Percentiles rank a stretch among this genome's conserved stretches.
These are phyloP conservation scores for Eurotiales sp. DNA, from an alignment of 2,329 filamentous ascomycete genomes.

Conservation along the genomic window DNA sequence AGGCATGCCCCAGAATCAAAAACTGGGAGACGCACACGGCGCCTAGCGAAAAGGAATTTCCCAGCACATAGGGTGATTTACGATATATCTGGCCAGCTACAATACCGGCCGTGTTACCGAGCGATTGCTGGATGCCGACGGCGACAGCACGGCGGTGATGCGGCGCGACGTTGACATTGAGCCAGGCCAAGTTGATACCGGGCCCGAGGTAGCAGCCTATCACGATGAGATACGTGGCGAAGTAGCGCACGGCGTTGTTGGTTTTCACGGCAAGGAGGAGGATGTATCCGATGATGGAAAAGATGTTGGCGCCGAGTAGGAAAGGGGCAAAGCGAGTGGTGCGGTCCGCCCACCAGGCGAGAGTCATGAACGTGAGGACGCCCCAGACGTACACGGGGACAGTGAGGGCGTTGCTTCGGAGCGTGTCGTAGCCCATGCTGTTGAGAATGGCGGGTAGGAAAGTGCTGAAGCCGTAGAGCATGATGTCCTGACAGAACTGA, in stretches of 20 bases:
- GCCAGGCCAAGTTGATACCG: slow-evolving; percentile 47
- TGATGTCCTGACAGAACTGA: slow-evolving; percentile 52
- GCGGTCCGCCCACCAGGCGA: slow-evolving; percentile 48
- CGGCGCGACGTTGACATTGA: slow-evolving; percentile 47
- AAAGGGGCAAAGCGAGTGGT: slow-evolving; percentile 32
- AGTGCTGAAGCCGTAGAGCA: slow-evolving; percentile 56
- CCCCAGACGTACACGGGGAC: slow-evolving; percentile 56
- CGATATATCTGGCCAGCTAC: slow-evolving; percentile 47
- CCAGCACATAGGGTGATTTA: slow-evolving; percentile 32
- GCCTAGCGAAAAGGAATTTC: slow-evolving; percentile 36
- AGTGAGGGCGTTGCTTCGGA: slow-evolving; percentile 53
- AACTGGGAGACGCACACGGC: slow-evolving; percentile 32
- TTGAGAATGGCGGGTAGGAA: slow-evolving; percentile 56
- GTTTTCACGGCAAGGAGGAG: slow-evolving; percentile 48
- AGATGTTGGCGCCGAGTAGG: slow-evolving; percentile 36
- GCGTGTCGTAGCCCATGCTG: slow-evolving; percentile 49
- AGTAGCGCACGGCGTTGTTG: slow-evolving; percentile 46
- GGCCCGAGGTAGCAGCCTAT: slow-evolving; percentile 47
- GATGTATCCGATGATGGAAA: slow-evolving; percentile 50
- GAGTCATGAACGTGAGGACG: slow-evolving; percentile 42
- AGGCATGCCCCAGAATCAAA: slow-evolving; percentile 37
- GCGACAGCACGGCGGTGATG: slow-evolving; percentile 49
- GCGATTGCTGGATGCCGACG: slow-evolving; percentile 45
- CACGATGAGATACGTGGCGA: slow-evolving; percentile 49
- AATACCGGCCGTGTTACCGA: slow-evolving; percentile 49